Evolutionary conservation across 768 basidiomycete species (phyloP).

Genomic region (Mycena filopes): DNA sequence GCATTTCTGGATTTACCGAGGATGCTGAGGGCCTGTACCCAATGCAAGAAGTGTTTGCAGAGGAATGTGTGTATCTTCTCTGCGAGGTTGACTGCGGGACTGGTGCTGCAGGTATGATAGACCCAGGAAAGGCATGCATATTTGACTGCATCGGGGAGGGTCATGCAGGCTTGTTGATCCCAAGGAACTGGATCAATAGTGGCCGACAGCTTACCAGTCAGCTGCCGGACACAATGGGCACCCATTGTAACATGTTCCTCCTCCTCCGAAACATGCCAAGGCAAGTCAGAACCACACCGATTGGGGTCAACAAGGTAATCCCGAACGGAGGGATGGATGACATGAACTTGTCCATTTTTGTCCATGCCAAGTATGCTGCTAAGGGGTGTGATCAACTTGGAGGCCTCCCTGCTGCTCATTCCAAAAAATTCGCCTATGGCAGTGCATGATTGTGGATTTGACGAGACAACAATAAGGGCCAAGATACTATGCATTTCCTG

Average conservation of each 20-base stretch:
- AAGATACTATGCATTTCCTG: constrained; percentile 3
- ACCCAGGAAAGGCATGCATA: constrained; percentile 11
- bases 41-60: constrained; percentile 5
- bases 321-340: constrained; percentile 8
- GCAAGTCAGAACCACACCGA: not conserved
- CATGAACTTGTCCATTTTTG: not conserved
- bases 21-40: constrained; percentile 8
- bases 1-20: constrained; percentile 2
- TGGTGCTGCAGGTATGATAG: not conserved
- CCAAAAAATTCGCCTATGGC: not conserved
- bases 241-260: constrained; percentile 4
- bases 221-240: not conserved
- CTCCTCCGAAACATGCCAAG: not conserved
- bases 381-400: not conserved
- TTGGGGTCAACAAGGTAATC: constrained; percentile 10
- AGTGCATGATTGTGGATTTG: not conserved
- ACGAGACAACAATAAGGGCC: constrained; percentile 3
- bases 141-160: not conserved
- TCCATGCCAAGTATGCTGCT: not conserved
- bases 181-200: no score
- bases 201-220: not conserved
- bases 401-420: not conserved
- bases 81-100: not conserved
- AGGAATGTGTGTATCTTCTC: not conserved
- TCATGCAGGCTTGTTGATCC: no score